Base-by-base conservation (phyloP, 495 filamentous ascomycete genomes). In the Neurospora cerealis region DNA sequence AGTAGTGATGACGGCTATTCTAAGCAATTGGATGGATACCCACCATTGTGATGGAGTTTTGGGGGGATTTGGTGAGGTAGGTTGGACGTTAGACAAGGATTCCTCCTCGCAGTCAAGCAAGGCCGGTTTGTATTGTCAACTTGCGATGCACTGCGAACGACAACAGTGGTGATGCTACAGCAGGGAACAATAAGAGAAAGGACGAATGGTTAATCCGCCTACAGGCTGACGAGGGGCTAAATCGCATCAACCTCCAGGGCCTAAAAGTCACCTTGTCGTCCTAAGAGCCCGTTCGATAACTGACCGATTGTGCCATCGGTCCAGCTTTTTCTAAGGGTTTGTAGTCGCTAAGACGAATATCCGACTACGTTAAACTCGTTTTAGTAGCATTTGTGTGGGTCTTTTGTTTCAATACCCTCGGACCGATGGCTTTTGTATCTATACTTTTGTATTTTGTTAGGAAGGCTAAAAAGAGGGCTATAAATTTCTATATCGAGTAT, bases 11-110 rank as follows among this genome's bases (percentile, higher is more conserved):
- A 69, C n/a, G 54, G 7, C 28, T 4, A 66, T 66, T 36, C 7
- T 2, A 34, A 66, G 54, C 62, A 72, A 71, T 73, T 69, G 73
- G 37, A 41, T 24, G n/a, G 10, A 34, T 11, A 71, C 77, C 32
- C 76, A 81, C 81, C 81, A 83, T 83, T 77, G 70, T 83, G 79
- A 79, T 21, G 13, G 72, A 54, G 39, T 41, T 71, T 73, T 62
- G 42, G 40, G 39, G 54, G 62, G 36, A 9, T 34, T 34, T 32
- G 54, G 66, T 69, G 75, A 75, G 42, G 71, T 76, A 32, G 54
- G 70, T 75, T 76, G 73, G 73, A 32, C 54, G 54, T 66, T 34
- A 13, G 3, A 66, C 54, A 34, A 66, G 28, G 54, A 66, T 32
- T 36, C 32, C 13, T 66, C 54, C 54, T 66, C 54, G 28, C 48